A percentile compares a stretch with the other conserved stretches of the same genome.
Evolutionary conservation across 202 grass and related monocot genomes (phyloP).

Genomic region (Elaeis oleifera): DNA sequence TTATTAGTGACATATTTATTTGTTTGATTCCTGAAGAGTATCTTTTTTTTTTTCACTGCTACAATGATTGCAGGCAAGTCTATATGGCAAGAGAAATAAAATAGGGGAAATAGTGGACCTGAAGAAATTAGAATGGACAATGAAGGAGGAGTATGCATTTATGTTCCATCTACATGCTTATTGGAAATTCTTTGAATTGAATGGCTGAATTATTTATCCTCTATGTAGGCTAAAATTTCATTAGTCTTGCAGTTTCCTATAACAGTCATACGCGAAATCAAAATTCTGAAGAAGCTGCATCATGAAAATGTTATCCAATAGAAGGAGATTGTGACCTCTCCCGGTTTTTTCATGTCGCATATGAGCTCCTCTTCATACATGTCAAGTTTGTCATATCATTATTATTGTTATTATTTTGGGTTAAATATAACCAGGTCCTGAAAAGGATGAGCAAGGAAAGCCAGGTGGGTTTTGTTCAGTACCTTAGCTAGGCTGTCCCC

Average conservation of each 20-base stretch:
- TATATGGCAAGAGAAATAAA: slow-evolving; percentile 89
- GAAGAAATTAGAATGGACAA: slow-evolving; percentile 99
- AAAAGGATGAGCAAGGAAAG: slow-evolving; percentile 52
- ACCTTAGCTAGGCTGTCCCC: too few relatives aligned
- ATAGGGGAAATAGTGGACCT: slow-evolving; percentile 81
- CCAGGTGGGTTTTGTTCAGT: slow-evolving; percentile 19
- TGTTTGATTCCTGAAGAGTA: too few relatives aligned
- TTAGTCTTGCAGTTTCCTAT: slow-evolving; percentile 59
- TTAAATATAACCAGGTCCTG: slow-evolving; percentile 20
- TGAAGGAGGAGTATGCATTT: slow-evolving; percentile 61
- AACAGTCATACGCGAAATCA: slow-evolving; percentile 91
- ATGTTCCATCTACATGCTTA: not conserved
- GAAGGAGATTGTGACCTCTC: slow-evolving; percentile 95
- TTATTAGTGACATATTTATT: too few relatives aligned
- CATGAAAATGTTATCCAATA: slow-evolving; percentile 88
- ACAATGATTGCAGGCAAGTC: slow-evolving; percentile 43
- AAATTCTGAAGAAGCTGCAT: slow-evolving; percentile 93
- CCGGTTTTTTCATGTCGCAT: slow-evolving; percentile 33
- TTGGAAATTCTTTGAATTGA: not conserved
- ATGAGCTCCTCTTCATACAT: too few relatives aligned
- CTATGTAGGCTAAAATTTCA: not conserved
- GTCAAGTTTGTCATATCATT: too few relatives aligned
- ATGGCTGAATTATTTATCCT: too few relatives aligned
- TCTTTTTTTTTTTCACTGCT: too few relatives aligned
- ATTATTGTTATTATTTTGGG: too few relatives aligned